Evolutionary conservation across 2,329 filamentous ascomycete genomes (phyloP), one percentile per base, ranked within the genome.

Genomic region (Colletotrichum brevisporum): DNA sequence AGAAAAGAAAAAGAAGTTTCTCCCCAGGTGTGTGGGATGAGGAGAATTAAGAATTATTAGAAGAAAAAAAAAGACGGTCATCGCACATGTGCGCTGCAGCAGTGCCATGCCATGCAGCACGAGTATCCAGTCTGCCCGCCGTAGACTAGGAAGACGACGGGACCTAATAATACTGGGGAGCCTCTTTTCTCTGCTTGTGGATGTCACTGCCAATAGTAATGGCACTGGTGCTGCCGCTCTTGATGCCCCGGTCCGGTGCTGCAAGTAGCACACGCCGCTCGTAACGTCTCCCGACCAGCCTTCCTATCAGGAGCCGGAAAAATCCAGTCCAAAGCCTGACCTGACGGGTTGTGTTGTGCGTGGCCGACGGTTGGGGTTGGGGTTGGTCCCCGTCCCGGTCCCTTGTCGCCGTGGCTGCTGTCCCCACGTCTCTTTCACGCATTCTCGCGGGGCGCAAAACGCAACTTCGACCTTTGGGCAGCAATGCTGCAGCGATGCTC

Each of bases 391-490:
- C 13, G 41, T 43, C 41, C 41, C 41, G 16, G 41, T n/a, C 41
- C 41, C 41, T 39, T 27, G 54, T 45, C 56, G 31, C 51, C 15
- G 21, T 48, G n/a, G 51, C 21, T 27, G 54, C 27, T 24, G 41
- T 55, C 56, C 66, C 21, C 21, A 24, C 21, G 21, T 24, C 66
- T 69, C 62, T 66, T 51, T 60, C 60, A 50, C 66, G 55, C 66
- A 69, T 63, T 58, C 57, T 70, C 67, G 67, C 69, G 71, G 71
- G 61, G 64, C 60, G 55, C 54, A 43, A 54, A 50, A 53, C 31
- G 58, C 48, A 43, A 53, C 39, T 62, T 53, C 50, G 50, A 45
- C 56, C 55, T 69, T 72, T 72, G 71, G 71, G 71, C 71, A 72
- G 66, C 71, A 72, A 72, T 71, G 69, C 71, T 72, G 69, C 50